Conservation (phyloP, 306 rosid genomes). For the Rosa persica region DNA sequence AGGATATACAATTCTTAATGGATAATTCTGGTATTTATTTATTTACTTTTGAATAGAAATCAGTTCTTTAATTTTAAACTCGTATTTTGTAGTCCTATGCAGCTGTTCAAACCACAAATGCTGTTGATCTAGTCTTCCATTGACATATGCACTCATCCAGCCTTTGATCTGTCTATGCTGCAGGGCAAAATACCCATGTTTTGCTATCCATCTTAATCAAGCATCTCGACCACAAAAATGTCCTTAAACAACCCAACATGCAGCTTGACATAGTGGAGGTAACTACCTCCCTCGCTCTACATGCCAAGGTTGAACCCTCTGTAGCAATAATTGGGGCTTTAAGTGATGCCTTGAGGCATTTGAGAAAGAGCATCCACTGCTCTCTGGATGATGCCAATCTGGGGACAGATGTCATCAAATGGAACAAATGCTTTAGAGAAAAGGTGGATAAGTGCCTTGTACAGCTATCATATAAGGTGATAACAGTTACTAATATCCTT, state of each 20-base stretch:
- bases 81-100: conserved; percentile 16
- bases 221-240: conserved; percentile 87
- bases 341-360: conserved; percentile 86
- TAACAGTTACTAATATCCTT: not conserved
- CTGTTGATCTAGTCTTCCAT: not conserved
- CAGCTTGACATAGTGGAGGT: conserved; percentile 85
- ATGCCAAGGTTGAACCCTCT: conserved; percentile 73
- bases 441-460: conserved; percentile 88
- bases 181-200: conserved; percentile 84
- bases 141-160: conserved; percentile 3
- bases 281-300: conserved; percentile 66
- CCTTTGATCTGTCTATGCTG: not conserved
- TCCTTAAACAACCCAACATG: conserved; percentile 71
- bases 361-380: conserved; percentile 75
- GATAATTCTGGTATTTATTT: conserved; percentile 61
- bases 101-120: conserved; percentile 6
- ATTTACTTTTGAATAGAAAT: conserved; percentile 24
- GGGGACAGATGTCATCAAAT: conserved; percentile 46
- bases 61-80: conserved; percentile 44
- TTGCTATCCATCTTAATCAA: conserved; percentile 76
- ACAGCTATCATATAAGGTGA: conserved; percentile 75
- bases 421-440: conserved; percentile 67
- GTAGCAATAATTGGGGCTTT: conserved; percentile 64
- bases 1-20: conserved; percentile 78
- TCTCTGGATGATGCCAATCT: conserved; percentile 60